A percentile compares a stretch with the other conserved stretches of the same genome.
These are phyloP conservation scores for Penicillium sp. DNA, from an alignment of 2,329 filamentous ascomycete genomes.

Conservation along the genomic window DNA sequence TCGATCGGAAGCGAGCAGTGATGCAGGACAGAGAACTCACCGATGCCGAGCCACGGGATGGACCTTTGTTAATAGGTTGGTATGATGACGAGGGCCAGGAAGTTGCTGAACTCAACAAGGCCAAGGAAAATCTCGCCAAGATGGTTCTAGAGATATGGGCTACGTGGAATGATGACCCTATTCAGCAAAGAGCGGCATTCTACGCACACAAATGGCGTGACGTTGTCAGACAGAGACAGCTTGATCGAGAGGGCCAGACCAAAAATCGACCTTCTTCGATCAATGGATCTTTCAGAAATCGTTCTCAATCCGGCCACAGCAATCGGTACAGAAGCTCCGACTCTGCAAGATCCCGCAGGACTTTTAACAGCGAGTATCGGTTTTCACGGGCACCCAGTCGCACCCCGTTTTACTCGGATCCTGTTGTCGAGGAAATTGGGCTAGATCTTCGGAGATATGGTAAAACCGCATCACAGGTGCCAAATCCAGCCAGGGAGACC, in stretches of 20 bases:
- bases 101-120: neutral
- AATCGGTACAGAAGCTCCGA: neutral
- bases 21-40: neutral
- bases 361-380: neutral
- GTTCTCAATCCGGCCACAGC: neutral
- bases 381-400: neutral
- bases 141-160: slow-evolving; percentile 1
- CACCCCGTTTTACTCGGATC: neutral
- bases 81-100: slow-evolving; percentile 5
- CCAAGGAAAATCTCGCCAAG: slow-evolving; percentile 1
- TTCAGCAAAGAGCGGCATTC: neutral
- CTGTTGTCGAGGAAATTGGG: no score
- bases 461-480: no score
- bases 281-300: neutral
- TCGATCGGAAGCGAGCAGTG: neutral
- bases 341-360: neutral
- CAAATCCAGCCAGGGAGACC: neutral
- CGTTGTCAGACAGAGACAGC: neutral
- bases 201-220: slow-evolving; percentile 4
- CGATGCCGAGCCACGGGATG: neutral
- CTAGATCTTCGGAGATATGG: no score
- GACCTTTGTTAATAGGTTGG: slow-evolving; percentile 2
- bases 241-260: neutral
- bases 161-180: neutral
- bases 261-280: neutral